Conservation (phyloP, 257 asterid species). For the Echium plantagineum region DNA sequence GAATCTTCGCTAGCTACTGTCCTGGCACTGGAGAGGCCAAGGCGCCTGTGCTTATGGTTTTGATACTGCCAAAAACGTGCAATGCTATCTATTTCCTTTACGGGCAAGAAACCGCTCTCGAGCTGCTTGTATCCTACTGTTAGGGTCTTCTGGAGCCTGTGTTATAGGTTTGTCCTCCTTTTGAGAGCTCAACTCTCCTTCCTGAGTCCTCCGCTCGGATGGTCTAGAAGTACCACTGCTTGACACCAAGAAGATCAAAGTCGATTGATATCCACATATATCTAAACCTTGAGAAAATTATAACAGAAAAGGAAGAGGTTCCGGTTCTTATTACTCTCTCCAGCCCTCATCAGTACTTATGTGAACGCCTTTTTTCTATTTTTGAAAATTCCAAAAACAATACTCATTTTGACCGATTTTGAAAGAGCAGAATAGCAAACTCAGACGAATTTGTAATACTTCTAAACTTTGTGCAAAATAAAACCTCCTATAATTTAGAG, state of each 20-base stretch:
- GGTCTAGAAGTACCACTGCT: conserved; percentile 44
- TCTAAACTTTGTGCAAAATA: too few species aligned
- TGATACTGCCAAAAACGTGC: too few species aligned
- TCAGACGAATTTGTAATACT: too few species aligned
- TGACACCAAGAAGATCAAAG: conserved; percentile 4
- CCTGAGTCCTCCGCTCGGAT: conserved; percentile 22
- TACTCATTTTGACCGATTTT: too few species aligned
- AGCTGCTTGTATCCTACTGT: conserved; percentile 30
- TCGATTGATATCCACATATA: conserved; percentile 6
- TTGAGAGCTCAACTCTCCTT: conserved; percentile 16
- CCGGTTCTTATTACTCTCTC: not conserved
- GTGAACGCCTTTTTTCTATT: too few species aligned
- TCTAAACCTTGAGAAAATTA: not conserved
- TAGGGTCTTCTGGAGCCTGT: conserved; percentile 22
- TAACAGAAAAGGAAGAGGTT: not conserved
- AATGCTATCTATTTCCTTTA: conserved; percentile 12
- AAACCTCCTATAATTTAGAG: too few species aligned
- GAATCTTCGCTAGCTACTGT: too few species aligned
- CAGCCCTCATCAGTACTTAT: too few species aligned
- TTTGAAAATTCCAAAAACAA: too few species aligned
- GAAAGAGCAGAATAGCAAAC: too few species aligned
- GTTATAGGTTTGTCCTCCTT: conserved; percentile 20
- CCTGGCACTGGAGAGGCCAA: too few species aligned
- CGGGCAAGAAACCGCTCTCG: conserved; percentile 36
- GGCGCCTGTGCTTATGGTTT: too few species aligned